phyloP scores from a whole-genome alignment of 306 rosid species.

The Biancaea sappan region DNA sequence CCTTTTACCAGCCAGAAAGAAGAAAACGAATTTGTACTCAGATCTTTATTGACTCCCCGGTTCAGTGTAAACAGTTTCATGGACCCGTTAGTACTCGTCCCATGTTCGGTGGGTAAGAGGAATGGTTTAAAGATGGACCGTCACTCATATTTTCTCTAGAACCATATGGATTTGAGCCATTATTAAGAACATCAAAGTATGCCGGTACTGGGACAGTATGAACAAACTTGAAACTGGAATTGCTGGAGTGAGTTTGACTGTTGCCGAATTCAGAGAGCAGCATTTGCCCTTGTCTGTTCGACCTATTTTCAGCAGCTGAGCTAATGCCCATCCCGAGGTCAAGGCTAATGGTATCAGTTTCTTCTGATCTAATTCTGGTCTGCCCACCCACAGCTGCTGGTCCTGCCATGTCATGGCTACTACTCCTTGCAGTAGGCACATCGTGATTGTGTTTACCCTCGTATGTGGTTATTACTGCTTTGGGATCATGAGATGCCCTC shows the following conservation, averaged over 20 bases:
- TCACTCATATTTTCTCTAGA: slow-evolving; percentile 72
- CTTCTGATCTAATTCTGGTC: slow-evolving; percentile 65
- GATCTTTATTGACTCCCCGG: slow-evolving; percentile 40
- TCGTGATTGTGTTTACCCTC: slow-evolving; percentile 98
- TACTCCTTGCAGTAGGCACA: slow-evolving; percentile 82
- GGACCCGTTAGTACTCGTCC: slow-evolving; percentile 91
- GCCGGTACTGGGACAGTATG: slow-evolving; percentile 53
- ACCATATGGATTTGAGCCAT: slow-evolving; percentile 59
- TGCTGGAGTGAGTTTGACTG: slow-evolving; percentile 50
- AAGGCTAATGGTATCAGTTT: slow-evolving; percentile 80
- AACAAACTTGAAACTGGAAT: slow-evolving; percentile 61
- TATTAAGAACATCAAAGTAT: slow-evolving; percentile 63
- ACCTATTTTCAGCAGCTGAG: slow-evolving; percentile 58
- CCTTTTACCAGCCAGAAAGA: slow-evolving; percentile 37
- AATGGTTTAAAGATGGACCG: slow-evolving; percentile 58
- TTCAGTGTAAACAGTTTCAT: slow-evolving; percentile 39
- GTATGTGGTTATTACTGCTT: slow-evolving; percentile 94
- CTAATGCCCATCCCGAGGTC: slow-evolving; percentile 90
- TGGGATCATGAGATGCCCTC: slow-evolving; percentile 97
- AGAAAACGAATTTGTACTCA: slow-evolving; percentile 33
- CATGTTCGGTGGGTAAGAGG: slow-evolving; percentile 69
- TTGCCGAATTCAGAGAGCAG: slow-evolving; percentile 49
- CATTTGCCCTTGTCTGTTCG: slow-evolving; percentile 52
- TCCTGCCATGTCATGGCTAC: slow-evolving; percentile 82
- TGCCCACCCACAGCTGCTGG: slow-evolving; percentile 40